Evolutionary conservation across 169 alveolate species (phyloP), one percentile per base, ranked within the genome.

Genomic region (Eimeria necatrix): DNA sequence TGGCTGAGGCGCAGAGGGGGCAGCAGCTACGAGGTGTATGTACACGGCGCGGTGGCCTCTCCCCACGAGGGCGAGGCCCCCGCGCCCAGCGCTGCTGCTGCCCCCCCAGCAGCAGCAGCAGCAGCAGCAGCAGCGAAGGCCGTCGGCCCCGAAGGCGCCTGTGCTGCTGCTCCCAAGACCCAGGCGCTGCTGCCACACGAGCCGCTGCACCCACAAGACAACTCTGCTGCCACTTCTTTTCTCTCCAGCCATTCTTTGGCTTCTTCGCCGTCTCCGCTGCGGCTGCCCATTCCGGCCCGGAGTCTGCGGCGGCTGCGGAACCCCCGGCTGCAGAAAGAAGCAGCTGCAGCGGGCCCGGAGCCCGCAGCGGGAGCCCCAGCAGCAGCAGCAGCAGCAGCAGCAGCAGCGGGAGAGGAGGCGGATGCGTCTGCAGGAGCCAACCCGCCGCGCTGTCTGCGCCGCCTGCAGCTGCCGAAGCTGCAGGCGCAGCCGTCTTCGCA

Each of bases 251-350:
- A 68, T 14, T 20, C 71, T 4, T n/a, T 71, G 4, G 53, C 71
- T 20, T 32, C 89, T 22, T 49, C 71, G 3, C 89, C 51, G 16
- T 80, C 89, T 24, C 89, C 89, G n/a, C 41, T 80, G 51, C 41
- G 89, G 12, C 71, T 80, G 14, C 89, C 89, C 20, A 80, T 80
- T 10, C 89, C 89, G 20, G 70, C 89, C 14, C 70, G 89, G 51
- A 71, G 89, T 12, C 51, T 80, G 73, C 70, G 89, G 89, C 68
- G 89, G 49, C 70, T 80, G 68, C 89, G 51, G 89, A 68, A 80
- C n/a, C 89, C 89, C 20, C 89, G 89, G 24, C 71, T 80, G 71
- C 89, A 80, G 52, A 32, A 68, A 32, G 51, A 10, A 24, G 71
- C 41, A 24, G 68, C 87, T 16, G 87, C 87, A 49, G 87, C 87